phyloP scores from a whole-genome alignment of 345 rosid genomes.

The Eucalyptus cloeziana region DNA sequence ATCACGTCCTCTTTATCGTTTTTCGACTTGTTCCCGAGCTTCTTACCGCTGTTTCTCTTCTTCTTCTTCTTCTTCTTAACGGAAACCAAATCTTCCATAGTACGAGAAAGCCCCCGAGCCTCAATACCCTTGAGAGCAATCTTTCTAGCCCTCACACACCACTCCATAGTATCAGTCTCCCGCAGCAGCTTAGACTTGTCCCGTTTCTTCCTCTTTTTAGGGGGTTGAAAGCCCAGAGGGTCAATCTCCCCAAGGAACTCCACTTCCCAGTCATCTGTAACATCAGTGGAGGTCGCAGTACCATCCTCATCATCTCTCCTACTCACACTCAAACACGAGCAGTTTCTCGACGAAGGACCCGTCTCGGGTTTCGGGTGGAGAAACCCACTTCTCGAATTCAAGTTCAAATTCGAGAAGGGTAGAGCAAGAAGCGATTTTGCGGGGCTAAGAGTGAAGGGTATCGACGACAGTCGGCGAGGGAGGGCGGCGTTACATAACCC shows the following conservation, averaged over 20 bases:
- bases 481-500: conserved; percentile 14
- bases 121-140: conserved; percentile 68
- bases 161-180: conserved; percentile 72
- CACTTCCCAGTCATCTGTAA: conserved; percentile 44
- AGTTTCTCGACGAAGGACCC: conserved; percentile 2
- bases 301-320: background rate
- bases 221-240: conserved; percentile 44
- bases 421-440: background rate
- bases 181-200: conserved; percentile 26
- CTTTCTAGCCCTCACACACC: conserved; percentile 83
- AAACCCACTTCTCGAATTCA: conserved; percentile 3
- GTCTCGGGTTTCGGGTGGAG: background rate
- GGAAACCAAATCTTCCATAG: conserved; percentile 38
- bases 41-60: conserved; percentile 15
- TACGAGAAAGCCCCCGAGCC: conserved; percentile 45
- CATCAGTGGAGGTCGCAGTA: background rate
- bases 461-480: conserved; percentile 11
- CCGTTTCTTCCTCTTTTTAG: conserved; percentile 51
- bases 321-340: background rate
- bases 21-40: conserved; percentile 4
- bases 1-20: conserved; percentile 9
- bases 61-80: conserved; percentile 43
- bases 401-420: background rate
- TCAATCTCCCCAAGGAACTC: conserved; percentile 69
- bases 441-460: conserved; percentile 15